Evolutionary conservation across 768 basidiomycete species (phyloP).

Genomic region (Suillus clintonianus): DNA sequence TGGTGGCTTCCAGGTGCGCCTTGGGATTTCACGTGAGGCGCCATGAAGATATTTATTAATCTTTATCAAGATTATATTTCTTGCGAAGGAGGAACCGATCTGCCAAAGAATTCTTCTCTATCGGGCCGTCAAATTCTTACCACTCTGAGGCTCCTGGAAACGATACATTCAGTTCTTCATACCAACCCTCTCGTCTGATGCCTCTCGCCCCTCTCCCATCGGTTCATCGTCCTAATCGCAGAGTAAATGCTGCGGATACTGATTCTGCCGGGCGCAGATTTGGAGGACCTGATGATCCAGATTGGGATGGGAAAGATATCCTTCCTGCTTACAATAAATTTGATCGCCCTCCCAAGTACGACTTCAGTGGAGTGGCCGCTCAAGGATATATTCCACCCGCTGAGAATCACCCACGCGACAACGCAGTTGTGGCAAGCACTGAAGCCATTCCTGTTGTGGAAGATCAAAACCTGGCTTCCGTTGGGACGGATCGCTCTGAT

Average conservation of each 20-base stretch:
- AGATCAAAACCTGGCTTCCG: neutral
- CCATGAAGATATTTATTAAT: neutral
- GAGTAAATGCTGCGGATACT: constrained; percentile 36
- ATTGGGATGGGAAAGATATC: constrained; percentile 42
- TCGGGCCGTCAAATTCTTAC: neutral
- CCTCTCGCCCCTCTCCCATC: constrained; percentile 21
- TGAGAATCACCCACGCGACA: neutral
- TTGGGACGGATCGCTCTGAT: neutral
- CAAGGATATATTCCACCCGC: too few relatives aligned
- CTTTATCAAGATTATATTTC: constrained; percentile 17
- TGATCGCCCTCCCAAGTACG: constrained; percentile 51
- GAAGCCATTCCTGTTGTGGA: neutral
- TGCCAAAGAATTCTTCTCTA: constrained; percentile 21
- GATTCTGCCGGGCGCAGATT: constrained; percentile 44
- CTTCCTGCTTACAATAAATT: constrained; percentile 49
- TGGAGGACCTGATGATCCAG: constrained; percentile 30
- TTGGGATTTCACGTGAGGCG: neutral
- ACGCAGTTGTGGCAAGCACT: neutral
- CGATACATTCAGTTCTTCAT: constrained; percentile 8
- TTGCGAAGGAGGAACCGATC: constrained; percentile 24
- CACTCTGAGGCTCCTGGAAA: constrained; percentile 4
- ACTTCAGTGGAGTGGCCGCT: constrained; percentile 16
- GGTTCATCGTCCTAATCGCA: constrained; percentile 21
- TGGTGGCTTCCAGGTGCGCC: constrained; percentile 24
- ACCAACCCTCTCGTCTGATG: constrained; percentile 12